Evolutionary conservation across 2,329 filamentous ascomycete species (phyloP).

Genomic region (Alternaria sp.): DNA sequence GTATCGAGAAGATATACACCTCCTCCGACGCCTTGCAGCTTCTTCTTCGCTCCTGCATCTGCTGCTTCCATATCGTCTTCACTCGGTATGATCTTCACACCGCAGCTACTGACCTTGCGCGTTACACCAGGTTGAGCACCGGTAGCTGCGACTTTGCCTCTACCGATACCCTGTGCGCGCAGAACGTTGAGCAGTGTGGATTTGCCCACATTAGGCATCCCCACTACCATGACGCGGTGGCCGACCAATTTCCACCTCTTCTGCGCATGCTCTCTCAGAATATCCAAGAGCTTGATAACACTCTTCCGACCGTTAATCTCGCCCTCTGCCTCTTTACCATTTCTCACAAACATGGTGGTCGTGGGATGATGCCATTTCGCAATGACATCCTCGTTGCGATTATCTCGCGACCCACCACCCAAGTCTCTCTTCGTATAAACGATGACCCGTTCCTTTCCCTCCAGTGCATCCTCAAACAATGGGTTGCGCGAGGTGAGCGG

Average conservation of each 20-base stretch:
- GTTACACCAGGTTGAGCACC: conserved; percentile 91
- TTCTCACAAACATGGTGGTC: conserved; percentile 62
- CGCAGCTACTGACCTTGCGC: conserved; percentile 75
- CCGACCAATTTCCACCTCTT: conserved; percentile 72
- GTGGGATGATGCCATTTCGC: conserved; percentile 63
- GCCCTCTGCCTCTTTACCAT: conserved; percentile 39
- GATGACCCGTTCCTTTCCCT: conserved; percentile 76
- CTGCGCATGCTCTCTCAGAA: conserved; percentile 62
- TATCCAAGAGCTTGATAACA: conserved; percentile 55
- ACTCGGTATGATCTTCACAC: conserved; percentile 75
- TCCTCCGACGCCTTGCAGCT: conserved; percentile 49
- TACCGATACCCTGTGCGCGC: conserved; percentile 71
- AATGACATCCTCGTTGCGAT: conserved; percentile 61
- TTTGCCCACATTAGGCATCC: conserved; percentile 98
- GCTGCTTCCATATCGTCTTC: conserved; percentile 58
- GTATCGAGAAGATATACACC: conserved; percentile 90
- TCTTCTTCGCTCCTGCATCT: conserved; percentile 32
- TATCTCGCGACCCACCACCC: conserved; percentile 38
- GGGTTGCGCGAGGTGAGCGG: conserved; percentile 91
- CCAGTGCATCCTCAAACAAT: conserved; percentile 79
- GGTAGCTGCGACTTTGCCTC: conserved; percentile 78
- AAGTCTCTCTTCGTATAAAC: conserved; percentile 89
- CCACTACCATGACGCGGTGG: conserved; percentile 85
- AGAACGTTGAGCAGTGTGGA: conserved; percentile 91
- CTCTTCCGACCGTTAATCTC: conserved; percentile 34